These are phyloP conservation scores for Hanseniaspora jakobsenii DNA, from an alignment of 805 yeast species.

Conservation along the genomic window DNA sequence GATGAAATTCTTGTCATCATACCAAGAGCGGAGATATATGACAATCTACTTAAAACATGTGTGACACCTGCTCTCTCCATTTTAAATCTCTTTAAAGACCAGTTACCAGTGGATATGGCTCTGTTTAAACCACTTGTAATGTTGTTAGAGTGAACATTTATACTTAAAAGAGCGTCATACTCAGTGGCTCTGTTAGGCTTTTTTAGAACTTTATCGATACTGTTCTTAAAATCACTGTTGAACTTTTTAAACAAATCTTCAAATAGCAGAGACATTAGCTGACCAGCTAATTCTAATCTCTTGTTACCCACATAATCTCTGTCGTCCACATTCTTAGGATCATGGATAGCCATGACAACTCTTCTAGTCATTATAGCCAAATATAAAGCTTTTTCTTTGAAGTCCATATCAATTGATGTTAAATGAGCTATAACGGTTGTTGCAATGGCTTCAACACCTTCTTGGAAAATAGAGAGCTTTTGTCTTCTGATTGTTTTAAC, in stretches of 20 bases:
- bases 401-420: slow-evolving; percentile 70
- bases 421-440: slow-evolving; percentile 93
- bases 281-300: slow-evolving; percentile 94
- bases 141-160: slow-evolving; percentile 82
- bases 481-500: slow-evolving; percentile 92
- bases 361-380: slow-evolving; percentile 94
- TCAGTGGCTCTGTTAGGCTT: slow-evolving; percentile 91
- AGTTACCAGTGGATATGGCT: slow-evolving; percentile 96
- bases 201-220: slow-evolving; percentile 83
- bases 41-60: slow-evolving; percentile 80
- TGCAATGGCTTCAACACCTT: slow-evolving; percentile 92
- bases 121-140: slow-evolving; percentile 89
- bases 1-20: slow-evolving; percentile 99
- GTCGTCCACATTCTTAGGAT: slow-evolving; percentile 93
- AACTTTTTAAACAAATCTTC: slow-evolving; percentile 96
- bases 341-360: slow-evolving; percentile 88
- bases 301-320: slow-evolving; percentile 98
- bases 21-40: slow-evolving; percentile 90
- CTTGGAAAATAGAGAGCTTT: slow-evolving; percentile 68
- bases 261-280: slow-evolving; percentile 82
- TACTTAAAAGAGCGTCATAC: slow-evolving; percentile 82
- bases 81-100: slow-evolving; percentile 97
- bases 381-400: slow-evolving; percentile 87
- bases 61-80: slow-evolving; percentile 99
- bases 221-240: slow-evolving; percentile 86